Conservation (phyloP, 306 rosid species). For the Gastrolobium bilobum region DNA sequence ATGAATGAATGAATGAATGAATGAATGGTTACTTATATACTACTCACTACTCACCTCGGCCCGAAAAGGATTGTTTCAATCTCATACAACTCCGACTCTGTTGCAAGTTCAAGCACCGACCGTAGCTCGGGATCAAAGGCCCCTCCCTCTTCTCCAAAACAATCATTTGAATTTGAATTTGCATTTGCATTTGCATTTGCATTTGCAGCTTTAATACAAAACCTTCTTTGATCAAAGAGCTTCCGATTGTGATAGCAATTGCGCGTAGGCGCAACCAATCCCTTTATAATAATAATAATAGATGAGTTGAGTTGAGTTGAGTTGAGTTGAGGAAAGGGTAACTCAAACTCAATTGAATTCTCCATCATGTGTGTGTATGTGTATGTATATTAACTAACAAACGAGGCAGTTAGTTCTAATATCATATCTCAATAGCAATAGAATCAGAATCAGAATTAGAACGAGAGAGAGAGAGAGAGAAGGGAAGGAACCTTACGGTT, state of each 20-base stretch:
- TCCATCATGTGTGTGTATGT: no score
- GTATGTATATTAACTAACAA: no score
- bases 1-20: background rate
- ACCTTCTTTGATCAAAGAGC: constrained; percentile 38
- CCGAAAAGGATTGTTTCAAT: constrained; percentile 89
- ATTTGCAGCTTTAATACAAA: constrained; percentile 58
- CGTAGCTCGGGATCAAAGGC: constrained; percentile 80
- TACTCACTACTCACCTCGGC: constrained; percentile 64
- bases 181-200: constrained; percentile 14
- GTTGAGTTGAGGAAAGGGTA: background rate
- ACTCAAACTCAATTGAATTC: background rate
- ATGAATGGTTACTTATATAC: no score
- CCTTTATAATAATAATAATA: background rate
- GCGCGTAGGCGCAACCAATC: constrained; percentile 1
- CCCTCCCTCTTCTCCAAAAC: background rate
- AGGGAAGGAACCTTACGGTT: background rate
- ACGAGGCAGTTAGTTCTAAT: background rate
- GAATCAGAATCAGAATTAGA: background rate
- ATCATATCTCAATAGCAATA: background rate
- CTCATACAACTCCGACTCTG: constrained; percentile 80
- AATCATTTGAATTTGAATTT: background rate
- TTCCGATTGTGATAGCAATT: background rate
- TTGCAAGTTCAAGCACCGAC: constrained; percentile 84
- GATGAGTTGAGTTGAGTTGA: background rate
- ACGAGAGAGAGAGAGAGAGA: background rate